Evolutionary conservation across 2,329 filamentous ascomycete genomes (phyloP).

Genomic region (Monilinia fructigena): DNA sequence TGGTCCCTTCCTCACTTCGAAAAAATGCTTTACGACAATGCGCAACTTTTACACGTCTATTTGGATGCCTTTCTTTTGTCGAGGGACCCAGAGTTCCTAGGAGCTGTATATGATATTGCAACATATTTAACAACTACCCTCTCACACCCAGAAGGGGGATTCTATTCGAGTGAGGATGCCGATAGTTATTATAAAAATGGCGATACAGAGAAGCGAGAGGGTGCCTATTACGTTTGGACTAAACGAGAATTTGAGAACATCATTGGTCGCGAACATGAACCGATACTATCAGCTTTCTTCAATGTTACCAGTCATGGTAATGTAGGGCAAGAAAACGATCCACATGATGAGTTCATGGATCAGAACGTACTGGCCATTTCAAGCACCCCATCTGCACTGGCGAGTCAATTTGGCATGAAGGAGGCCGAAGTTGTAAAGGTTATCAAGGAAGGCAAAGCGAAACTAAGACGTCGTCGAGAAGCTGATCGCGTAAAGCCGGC

Average conservation of each 20-base stretch:
- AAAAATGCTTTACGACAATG: constrained; percentile 94
- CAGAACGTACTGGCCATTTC: constrained; percentile 82
- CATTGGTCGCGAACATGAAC: constrained; percentile 64
- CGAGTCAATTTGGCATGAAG: constrained; percentile 70
- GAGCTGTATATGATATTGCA: constrained; percentile 76
- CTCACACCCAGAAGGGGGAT: constrained; percentile 66
- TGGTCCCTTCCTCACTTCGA: constrained; percentile 97
- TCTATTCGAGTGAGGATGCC: constrained; percentile 86
- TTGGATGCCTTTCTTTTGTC: constrained; percentile 73
- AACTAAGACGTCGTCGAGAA: constrained; percentile 69
- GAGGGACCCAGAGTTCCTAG: constrained; percentile 66
- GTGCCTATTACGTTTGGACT: constrained; percentile 94
- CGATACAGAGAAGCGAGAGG: constrained; percentile 81
- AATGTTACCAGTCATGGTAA: constrained; percentile 83
- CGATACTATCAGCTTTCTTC: constrained; percentile 80
- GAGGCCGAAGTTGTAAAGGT: constrained; percentile 67
- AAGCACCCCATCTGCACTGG: constrained; percentile 65
- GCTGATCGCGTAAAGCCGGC: constrained; percentile 72
- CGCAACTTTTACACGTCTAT: constrained; percentile 78
- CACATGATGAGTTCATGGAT: constrained; percentile 90
- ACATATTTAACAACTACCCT: constrained; percentile 83
- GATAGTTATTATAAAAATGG: constrained; percentile 75
- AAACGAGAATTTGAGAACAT: constrained; percentile 79
- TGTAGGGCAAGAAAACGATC: constrained; percentile 76
- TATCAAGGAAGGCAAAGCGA: constrained; percentile 64